A percentile compares a stretch with the other conserved stretches of the same genome.
Evolutionary conservation across 2,329 filamentous ascomycete species (phyloP).

Genomic region (Emergomyces orientalis): DNA sequence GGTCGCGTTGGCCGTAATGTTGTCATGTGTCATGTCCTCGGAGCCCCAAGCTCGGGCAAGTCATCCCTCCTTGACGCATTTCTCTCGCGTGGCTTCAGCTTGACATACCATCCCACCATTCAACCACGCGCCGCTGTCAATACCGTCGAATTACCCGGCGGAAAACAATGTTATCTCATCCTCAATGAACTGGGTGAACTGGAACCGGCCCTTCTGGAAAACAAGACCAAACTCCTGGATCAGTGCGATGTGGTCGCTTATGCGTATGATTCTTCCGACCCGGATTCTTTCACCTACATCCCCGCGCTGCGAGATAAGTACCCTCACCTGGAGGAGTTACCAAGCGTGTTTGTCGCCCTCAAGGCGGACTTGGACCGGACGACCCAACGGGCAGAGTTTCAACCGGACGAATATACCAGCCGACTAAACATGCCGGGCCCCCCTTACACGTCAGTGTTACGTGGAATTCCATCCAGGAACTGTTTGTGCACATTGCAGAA

Average conservation of each 20-base stretch:
- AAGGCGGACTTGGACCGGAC: conserved; percentile 96
- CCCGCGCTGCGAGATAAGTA: conserved; percentile 69
- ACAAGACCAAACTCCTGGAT: conserved; percentile 71
- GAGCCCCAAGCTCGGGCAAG: conserved; percentile 78
- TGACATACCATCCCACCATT: conserved; percentile 84
- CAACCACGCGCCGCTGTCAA: conserved; percentile 91
- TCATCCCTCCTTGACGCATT: conserved; percentile 86
- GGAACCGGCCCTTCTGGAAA: conserved; percentile 91
- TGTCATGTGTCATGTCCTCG: conserved; percentile 84
- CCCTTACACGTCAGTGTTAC: conserved; percentile 90
- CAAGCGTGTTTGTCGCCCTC: conserved; percentile 81
- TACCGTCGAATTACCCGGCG: conserved; percentile 88
- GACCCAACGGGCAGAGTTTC: conserved; percentile 82
- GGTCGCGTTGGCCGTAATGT: conserved; percentile 89
- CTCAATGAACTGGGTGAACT: conserved; percentile 89
- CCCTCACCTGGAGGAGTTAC: conserved; percentile 77
- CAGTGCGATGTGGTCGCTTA: conserved; percentile 92
- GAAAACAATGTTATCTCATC: conserved; percentile 95
- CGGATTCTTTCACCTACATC: conserved; percentile 90
- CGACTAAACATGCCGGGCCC: conserved; percentile 72
- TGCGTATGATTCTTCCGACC: conserved; percentile 92
- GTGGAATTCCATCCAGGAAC: conserved; percentile 86
- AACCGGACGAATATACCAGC: conserved; percentile 86
- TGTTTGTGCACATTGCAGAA: conserved; percentile 87
- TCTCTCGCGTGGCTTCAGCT: conserved; percentile 74